Conservation (phyloP, 108 stramenopile species). For the Nannochloropsis gaditana region DNA sequence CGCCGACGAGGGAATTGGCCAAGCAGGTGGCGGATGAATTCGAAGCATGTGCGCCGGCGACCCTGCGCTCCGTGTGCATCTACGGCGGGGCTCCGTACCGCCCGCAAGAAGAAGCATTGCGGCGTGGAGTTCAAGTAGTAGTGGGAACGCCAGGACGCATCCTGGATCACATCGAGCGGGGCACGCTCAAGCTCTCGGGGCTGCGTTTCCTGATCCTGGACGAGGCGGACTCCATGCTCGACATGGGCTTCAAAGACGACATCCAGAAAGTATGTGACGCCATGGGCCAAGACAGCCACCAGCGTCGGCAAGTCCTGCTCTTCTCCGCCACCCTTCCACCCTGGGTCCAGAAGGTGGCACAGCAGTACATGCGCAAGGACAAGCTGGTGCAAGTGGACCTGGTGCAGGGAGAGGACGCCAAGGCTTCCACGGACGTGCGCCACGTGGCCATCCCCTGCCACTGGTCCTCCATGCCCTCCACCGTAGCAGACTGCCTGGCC, state of each 20-base stretch:
- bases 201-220: constrained; percentile 73
- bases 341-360: constrained; percentile 87
- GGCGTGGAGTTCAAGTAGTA: constrained; percentile 80
- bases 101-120: constrained; percentile 62
- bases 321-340: constrained; percentile 96
- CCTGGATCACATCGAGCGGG: constrained; percentile 89
- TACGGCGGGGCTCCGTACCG: constrained; percentile 96
- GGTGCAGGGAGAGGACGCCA: constrained; percentile 60
- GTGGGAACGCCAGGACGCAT: constrained; percentile 98
- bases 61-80: constrained; percentile 71
- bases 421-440: constrained; percentile 84
- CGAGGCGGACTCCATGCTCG: constrained; percentile 98
- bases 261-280: constrained; percentile 79
- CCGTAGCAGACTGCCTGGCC: constrained; percentile 76
- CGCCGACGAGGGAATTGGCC: constrained; percentile 97
- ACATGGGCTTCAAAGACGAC: constrained; percentile 99
- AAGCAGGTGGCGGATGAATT: constrained; percentile 91
- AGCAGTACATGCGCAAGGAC: constrained; percentile 64
- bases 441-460: constrained; percentile 88
- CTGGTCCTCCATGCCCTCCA: constrained; percentile 69
- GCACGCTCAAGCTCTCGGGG: constrained; percentile 70
- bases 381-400: constrained; percentile 83
- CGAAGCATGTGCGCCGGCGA: constrained; percentile 58
- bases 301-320: constrained; percentile 76
- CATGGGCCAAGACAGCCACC: constrained; percentile 63